These are phyloP conservation scores for Fibroporia radiculosa DNA, from an alignment of 768 basidiomycete genomes.

Conservation along the genomic window DNA sequence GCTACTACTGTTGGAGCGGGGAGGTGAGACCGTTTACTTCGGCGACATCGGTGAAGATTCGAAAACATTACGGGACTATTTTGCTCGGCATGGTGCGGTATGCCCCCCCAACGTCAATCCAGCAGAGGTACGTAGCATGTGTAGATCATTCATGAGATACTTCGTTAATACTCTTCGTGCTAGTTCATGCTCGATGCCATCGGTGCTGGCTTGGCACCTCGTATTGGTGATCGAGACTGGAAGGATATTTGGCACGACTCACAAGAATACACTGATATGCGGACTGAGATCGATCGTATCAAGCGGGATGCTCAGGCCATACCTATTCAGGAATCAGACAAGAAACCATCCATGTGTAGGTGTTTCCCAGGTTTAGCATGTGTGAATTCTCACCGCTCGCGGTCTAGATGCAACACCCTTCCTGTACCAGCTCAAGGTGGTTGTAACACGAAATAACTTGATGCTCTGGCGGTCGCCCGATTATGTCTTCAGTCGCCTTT, in stretches of 20 bases:
- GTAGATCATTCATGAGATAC: background rate
- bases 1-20: constrained; percentile 58
- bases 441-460: constrained; percentile 56
- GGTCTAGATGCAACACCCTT: constrained; percentile 65
- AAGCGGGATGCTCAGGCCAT: constrained; percentile 18
- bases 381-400: background rate
- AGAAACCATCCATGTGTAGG: constrained; percentile 17
- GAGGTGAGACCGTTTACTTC: constrained; percentile 91
- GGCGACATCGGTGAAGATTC: constrained; percentile 81
- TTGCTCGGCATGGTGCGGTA: constrained; percentile 61
- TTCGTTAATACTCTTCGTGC: background rate
- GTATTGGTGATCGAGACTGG: constrained; percentile 79
- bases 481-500: constrained; percentile 78
- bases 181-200: constrained; percentile 83
- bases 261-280: constrained; percentile 38
- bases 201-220: constrained; percentile 70
- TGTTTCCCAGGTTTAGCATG: background rate
- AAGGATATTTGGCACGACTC: constrained; percentile 78
- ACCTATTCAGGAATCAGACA: constrained; percentile 7
- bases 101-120: constrained; percentile 79
- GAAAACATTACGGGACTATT: constrained; percentile 62
- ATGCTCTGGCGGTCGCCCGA: constrained; percentile 81
- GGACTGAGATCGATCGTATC: constrained; percentile 36
- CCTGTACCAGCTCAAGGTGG: constrained; percentile 62
- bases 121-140: constrained; percentile 26